Evolutionary conservation across 331 rosid species (phyloP).

Genomic region (Arachis monticola): DNA sequence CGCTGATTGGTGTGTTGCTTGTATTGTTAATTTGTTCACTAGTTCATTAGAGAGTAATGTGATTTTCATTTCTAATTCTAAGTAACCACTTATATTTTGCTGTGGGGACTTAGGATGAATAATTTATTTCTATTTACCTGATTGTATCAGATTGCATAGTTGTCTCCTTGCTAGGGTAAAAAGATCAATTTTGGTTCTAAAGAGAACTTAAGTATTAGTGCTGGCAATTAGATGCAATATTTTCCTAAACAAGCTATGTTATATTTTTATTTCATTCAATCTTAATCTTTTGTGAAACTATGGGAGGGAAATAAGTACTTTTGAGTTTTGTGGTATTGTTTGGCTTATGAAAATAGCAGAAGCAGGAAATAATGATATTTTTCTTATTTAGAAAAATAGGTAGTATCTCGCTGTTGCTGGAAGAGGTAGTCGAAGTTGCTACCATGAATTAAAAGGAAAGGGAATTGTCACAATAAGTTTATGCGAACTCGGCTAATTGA

Average conservation of each 20-base stretch:
- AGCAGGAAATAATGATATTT: too few species aligned
- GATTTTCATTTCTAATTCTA: neutral
- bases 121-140: slow-evolving; percentile 10
- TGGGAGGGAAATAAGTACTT: too few species aligned
- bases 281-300: neutral
- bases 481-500: too few species aligned
- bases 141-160: neutral
- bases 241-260: neutral
- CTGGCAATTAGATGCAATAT: neutral
- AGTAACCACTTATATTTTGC: neutral
- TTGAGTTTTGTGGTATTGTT: too few species aligned
- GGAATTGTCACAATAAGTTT: too few species aligned
- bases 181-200: neutral
- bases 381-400: too few species aligned
- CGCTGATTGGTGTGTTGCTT: slow-evolving; percentile 48
- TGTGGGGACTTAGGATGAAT: neutral
- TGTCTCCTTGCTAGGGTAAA: slow-evolving; percentile 13
- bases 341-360: too few species aligned
- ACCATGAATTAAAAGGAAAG: too few species aligned
- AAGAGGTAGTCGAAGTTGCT: too few species aligned
- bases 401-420: too few species aligned
- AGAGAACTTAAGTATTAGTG: neutral
- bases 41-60: neutral
- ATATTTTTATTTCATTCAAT: neutral
- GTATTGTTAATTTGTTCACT: neutral